These are phyloP conservation scores for Kuraishia piskuri DNA, from an alignment of 805 yeast genomes.

Conservation along the genomic window DNA sequence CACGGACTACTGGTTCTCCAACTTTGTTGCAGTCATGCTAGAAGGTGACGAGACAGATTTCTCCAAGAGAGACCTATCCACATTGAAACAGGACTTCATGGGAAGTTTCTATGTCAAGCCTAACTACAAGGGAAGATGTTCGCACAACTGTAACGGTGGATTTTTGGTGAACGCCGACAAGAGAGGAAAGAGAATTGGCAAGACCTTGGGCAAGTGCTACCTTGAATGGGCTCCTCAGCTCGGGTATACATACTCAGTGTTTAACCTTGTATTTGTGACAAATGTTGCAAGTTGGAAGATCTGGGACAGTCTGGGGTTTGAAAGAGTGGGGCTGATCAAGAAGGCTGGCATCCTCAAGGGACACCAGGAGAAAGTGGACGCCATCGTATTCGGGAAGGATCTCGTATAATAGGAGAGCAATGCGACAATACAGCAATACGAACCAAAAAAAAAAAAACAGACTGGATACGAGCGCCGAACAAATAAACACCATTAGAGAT, in stretches of 20 bases:
- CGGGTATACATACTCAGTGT: slow-evolving; percentile 78
- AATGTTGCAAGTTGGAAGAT: slow-evolving; percentile 66
- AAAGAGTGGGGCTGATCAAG: slow-evolving; percentile 65
- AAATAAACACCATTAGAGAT: too few relatives aligned
- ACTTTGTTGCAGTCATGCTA: slow-evolving; percentile 58
- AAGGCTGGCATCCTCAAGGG: slow-evolving; percentile 73
- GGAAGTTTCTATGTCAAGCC: slow-evolving; percentile 84
- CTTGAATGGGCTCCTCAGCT: slow-evolving; percentile 65
- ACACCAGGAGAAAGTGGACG: slow-evolving; percentile 55
- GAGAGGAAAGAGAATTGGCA: slow-evolving; percentile 61
- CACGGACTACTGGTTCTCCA: slow-evolving; percentile 54
- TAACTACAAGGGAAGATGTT: slow-evolving; percentile 75
- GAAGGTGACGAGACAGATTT: slow-evolving; percentile 25
- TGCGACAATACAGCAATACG: too few relatives aligned
- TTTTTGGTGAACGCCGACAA: slow-evolving; percentile 54
- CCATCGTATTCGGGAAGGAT: slow-evolving; percentile 68
- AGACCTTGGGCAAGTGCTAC: slow-evolving; percentile 58
- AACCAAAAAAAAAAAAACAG: too few relatives aligned
- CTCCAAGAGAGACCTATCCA: slow-evolving; percentile 13
- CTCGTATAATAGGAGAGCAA: slow-evolving; percentile 17
- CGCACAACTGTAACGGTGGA: slow-evolving; percentile 85
- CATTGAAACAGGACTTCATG: slow-evolving; percentile 41
- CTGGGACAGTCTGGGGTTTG: slow-evolving; percentile 83
- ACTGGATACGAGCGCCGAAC: too few relatives aligned
- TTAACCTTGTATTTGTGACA: slow-evolving; percentile 78